phyloP scores from a whole-genome alignment of 2,329 filamentous ascomycete genomes.

The Raffaelea deltoideospora region DNA sequence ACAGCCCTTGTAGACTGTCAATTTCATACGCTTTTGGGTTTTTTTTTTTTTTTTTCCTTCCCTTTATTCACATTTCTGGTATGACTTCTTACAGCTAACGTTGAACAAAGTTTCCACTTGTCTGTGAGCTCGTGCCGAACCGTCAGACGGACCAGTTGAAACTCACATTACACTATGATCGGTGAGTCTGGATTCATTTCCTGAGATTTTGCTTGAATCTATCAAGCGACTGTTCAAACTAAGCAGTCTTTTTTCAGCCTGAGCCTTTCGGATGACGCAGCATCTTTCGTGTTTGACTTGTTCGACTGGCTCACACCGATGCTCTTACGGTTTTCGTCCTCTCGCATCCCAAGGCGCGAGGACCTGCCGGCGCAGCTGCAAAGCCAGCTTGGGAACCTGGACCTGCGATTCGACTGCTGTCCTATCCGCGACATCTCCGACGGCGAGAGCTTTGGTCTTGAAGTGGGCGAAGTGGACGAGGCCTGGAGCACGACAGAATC shows the following conservation, averaged over 20 bases:
- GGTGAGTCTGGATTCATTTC: too few relatives aligned
- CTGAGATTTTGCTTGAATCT: too few relatives aligned
- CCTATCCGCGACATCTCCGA: too few relatives aligned
- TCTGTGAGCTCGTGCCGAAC: conserved; percentile 57
- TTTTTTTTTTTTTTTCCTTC: too few relatives aligned
- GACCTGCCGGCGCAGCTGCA: conserved; percentile 1
- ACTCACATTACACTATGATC: conserved; percentile 48
- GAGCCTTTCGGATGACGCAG: not conserved
- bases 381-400: not conserved
- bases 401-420: not conserved
- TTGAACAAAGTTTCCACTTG: conserved; percentile 43
- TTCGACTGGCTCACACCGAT: conserved; percentile 7
- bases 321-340: conserved; percentile 4
- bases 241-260: not conserved
- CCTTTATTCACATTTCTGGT: not conserved
- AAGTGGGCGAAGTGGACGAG: conserved; percentile 7
- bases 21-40: too few relatives aligned
- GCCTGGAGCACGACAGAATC: conserved; percentile 36
- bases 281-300: not conserved
- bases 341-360: conserved; percentile 1
- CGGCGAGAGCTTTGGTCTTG: too few relatives aligned
- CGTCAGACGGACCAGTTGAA: conserved; percentile 32
- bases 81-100: not conserved
- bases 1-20: conserved; percentile 2
- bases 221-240: too few relatives aligned